These are phyloP conservation scores for Pisolithus orientalis DNA, from an alignment of 768 basidiomycete genomes.

Conservation along the genomic window DNA sequence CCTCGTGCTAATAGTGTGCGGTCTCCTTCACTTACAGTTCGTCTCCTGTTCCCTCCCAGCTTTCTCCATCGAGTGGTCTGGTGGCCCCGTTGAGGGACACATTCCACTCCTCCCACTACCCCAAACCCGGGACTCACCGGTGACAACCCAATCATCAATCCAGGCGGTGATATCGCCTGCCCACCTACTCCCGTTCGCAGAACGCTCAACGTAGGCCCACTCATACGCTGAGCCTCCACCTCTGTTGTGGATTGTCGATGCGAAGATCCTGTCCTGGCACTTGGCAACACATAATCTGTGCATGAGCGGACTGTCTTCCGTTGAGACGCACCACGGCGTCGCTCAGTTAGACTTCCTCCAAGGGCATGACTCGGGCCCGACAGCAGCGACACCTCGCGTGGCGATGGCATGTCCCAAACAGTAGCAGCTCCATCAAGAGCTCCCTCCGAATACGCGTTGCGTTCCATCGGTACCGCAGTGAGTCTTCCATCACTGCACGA, in stretches of 20 bases:
- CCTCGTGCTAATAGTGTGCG: no score
- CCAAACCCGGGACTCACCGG: conserved; percentile 74
- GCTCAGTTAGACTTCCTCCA: neutral
- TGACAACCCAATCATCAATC: conserved; percentile 71
- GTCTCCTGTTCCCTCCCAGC: no score
- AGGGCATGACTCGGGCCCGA: neutral
- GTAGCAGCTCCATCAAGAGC: neutral
- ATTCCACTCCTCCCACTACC: conserved; percentile 25
- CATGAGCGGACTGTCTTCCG: neutral
- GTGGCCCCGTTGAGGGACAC: no score
- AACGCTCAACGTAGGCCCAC: neutral
- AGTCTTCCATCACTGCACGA: neutral
- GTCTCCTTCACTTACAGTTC: conserved; percentile 46
- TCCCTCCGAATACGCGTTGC: conserved; percentile 6
- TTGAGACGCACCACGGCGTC: neutral
- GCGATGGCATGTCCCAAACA: neutral
- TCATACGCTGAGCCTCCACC: neutral
- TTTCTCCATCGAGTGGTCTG: no score
- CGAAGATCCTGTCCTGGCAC: neutral
- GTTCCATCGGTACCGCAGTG: conserved; percentile 9
- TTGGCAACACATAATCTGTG: neutral
- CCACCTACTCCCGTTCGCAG: neutral
- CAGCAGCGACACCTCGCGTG: neutral
- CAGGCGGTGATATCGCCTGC: conserved; percentile 20
- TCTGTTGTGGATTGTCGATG: neutral